Conservation (phyloP, 148 eudicot species). For the Polygonum aviculare region DNA sequence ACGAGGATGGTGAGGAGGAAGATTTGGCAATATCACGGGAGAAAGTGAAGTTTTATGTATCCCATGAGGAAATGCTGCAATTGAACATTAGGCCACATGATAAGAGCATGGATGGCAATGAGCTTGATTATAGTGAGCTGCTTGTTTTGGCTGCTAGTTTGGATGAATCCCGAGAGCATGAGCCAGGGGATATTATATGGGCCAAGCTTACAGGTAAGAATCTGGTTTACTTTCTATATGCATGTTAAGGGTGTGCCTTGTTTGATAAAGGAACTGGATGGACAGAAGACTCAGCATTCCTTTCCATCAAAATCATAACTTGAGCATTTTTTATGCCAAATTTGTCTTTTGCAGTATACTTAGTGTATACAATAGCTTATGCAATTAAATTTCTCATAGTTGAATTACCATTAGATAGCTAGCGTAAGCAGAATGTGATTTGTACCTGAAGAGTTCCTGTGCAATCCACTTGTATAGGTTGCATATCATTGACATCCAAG, state of each 20-base stretch:
- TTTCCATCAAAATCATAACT: neutral
- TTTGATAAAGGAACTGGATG: neutral
- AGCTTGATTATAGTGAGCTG: slow-evolving; percentile 63
- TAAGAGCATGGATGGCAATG: slow-evolving; percentile 38
- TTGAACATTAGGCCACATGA: slow-evolving; percentile 38
- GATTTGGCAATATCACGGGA: slow-evolving; percentile 51
- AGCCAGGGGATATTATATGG: slow-evolving; percentile 90
- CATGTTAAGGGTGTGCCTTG: neutral
- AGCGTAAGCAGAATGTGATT: neutral
- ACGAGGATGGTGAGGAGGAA: slow-evolving; percentile 81
- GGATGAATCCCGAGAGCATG: slow-evolving; percentile 76
- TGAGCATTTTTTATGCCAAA: neutral
- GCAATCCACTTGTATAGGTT: neutral
- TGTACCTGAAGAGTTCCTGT: neutral
- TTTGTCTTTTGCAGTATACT: neutral
- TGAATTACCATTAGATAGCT: neutral
- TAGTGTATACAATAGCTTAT: neutral
- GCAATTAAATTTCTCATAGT: neutral
- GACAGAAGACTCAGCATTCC: neutral
- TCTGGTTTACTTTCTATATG: neutral
- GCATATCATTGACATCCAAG: neutral
- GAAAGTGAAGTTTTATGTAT: slow-evolving; percentile 50
- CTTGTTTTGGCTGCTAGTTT: slow-evolving; percentile 81
- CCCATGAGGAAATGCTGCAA: slow-evolving; percentile 54
- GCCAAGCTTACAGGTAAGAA: slow-evolving; percentile 81